phyloP scores from a whole-genome alignment of 768 basidiomycete genomes.

The Kwoniella mangroviensis region DNA sequence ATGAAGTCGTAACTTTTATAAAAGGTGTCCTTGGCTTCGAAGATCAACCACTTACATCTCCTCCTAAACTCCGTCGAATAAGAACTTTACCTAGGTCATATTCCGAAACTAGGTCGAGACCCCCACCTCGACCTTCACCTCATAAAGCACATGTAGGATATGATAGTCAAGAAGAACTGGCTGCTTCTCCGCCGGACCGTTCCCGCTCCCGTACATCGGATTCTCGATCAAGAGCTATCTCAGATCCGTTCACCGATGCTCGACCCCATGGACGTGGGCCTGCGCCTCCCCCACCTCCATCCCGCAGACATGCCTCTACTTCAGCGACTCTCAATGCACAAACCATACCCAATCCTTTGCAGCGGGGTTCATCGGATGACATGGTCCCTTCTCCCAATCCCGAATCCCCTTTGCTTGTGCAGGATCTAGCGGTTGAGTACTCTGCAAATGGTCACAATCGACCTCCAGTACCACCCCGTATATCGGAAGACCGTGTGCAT shows the following conservation, averaged over 20 bases:
- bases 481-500: conserved; percentile 28
- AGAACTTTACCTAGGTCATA: conserved; percentile 34
- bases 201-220: not conserved
- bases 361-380: conserved; percentile 7
- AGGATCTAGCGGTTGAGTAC: conserved; percentile 9
- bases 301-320: conserved; percentile 15
- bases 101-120: conserved; percentile 22
- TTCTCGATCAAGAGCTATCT: conserved; percentile 32
- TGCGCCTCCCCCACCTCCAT: conserved; percentile 37
- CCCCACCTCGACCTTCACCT: conserved; percentile 13
- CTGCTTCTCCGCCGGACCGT: not conserved
- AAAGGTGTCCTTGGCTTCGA: conserved; percentile 87
- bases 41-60: conserved; percentile 61
- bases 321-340: not conserved
- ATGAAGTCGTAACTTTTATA: conserved; percentile 83
- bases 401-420: conserved; percentile 32
- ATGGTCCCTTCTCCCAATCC: conserved; percentile 7
- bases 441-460: not conserved
- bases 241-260: conserved; percentile 48
- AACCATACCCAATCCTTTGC: conserved; percentile 32
- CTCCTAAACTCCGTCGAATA: conserved; percentile 44
- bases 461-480: not conserved
- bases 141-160: conserved; percentile 1
- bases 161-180: conserved; percentile 15
- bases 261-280: conserved; percentile 35